These are phyloP conservation scores for Pholiota conissans DNA, from an alignment of 768 basidiomycete genomes.

Conservation along the genomic window DNA sequence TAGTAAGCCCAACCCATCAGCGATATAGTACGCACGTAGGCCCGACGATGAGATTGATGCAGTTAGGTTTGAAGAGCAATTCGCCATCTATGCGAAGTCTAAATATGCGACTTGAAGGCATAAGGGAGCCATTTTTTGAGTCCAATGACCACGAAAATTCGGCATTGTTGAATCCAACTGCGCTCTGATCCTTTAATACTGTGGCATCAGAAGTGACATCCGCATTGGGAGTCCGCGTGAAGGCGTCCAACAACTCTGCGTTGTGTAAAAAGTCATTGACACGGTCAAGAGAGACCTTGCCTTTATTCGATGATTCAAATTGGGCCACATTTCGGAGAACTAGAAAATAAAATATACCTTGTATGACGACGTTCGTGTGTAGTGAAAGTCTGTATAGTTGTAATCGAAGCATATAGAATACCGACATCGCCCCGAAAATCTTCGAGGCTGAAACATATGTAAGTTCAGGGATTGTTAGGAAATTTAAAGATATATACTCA, in stretches of 20 bases:
- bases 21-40: conserved; percentile 39
- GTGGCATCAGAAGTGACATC: not conserved
- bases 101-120: conserved; percentile 47
- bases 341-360: not conserved
- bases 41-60: conserved; percentile 60
- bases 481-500: conserved; percentile 15
- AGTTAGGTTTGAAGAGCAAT: conserved; percentile 50
- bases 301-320: conserved; percentile 22
- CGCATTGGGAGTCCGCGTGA: not conserved
- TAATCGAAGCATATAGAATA: conserved; percentile 63
- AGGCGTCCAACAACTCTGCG: conserved; percentile 50
- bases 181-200: conserved; percentile 6
- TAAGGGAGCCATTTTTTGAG: conserved; percentile 23
- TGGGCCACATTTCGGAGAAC: conserved; percentile 19
- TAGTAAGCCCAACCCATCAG: not conserved
- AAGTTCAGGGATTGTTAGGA: too few relatives aligned
- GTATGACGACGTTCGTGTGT: conserved; percentile 16
- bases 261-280: conserved; percentile 38
- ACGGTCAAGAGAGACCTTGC: conserved; percentile 66
- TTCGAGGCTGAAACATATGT: conserved; percentile 27
- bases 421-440: conserved; percentile 53
- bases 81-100: conserved; percentile 52
- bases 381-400: conserved; percentile 43
- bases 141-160: conserved; percentile 54
- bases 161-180: conserved; percentile 52